Evolutionary conservation across 257 asterid genomes (phyloP).

Genomic region (Solanum paucissectum): DNA sequence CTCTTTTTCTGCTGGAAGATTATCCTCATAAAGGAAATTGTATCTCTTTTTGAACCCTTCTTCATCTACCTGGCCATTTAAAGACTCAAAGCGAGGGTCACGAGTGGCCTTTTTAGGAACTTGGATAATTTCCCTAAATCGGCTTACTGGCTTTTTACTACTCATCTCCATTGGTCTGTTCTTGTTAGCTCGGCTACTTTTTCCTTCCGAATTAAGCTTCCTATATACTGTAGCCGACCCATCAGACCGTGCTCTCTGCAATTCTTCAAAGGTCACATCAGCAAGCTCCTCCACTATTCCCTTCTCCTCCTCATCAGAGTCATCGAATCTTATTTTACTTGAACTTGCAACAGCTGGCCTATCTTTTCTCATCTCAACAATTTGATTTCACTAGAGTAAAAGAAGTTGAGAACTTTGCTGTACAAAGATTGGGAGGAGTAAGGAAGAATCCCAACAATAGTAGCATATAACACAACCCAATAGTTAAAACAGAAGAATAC

Average conservation of each 20-base stretch:
- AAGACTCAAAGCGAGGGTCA: constrained; percentile 93
- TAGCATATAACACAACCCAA: not conserved
- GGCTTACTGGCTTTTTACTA: constrained; percentile 67
- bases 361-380: constrained; percentile 17
- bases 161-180: constrained; percentile 95
- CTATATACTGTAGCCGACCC: constrained; percentile 60
- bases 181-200: constrained; percentile 66
- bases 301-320: constrained; percentile 44
- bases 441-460: not conserved
- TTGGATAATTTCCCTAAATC: constrained; percentile 56
- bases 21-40: constrained; percentile 56
- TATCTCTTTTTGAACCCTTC: constrained; percentile 95
- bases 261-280: constrained; percentile 85
- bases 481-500: not conserved
- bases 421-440: not conserved
- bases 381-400: not conserved
- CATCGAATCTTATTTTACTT: constrained; percentile 44
- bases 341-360: constrained; percentile 23
- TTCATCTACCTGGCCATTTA: constrained; percentile 56
- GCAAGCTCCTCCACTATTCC: constrained; percentile 66
- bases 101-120: constrained; percentile 72
- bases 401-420: not conserved
- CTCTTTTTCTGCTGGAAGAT: constrained; percentile 86
- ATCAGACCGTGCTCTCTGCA: constrained; percentile 77
- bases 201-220: constrained; percentile 36